These are phyloP conservation scores for Lepidium campestre DNA, from an alignment of 441 rosid genomes.

Conservation along the genomic window DNA sequence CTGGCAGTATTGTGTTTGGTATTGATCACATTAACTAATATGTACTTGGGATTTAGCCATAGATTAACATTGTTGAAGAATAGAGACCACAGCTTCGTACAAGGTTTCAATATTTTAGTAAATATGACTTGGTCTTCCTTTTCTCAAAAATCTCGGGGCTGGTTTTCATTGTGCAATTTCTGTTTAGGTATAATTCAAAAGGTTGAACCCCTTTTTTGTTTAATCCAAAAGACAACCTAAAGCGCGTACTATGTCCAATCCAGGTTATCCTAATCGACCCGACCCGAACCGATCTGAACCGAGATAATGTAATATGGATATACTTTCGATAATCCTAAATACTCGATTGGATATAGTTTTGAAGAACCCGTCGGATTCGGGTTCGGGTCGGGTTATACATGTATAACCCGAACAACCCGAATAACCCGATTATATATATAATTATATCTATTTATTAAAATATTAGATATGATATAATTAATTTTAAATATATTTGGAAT, in stretches of 20 bases:
- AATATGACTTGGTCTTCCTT: slow-evolving; percentile 5
- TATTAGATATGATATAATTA: no score
- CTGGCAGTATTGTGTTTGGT: neutral
- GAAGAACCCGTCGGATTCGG: no score
- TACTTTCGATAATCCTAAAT: no score
- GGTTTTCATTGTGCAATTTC: slow-evolving; percentile 26
- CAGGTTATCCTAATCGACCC: no score
- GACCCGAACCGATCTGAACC: no score
- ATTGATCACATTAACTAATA: neutral
- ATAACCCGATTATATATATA: no score
- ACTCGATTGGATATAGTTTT: no score
- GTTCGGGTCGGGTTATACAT: no score
- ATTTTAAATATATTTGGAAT: no score
- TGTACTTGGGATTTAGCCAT: neutral
- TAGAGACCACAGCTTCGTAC: neutral
- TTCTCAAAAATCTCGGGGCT: slow-evolving; percentile 52
- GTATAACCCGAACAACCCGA: no score
- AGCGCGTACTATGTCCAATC: neutral
- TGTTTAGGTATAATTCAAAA: neutral
- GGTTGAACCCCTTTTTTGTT: neutral
- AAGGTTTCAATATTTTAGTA: neutral
- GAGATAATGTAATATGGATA: no score
- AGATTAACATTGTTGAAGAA: neutral
- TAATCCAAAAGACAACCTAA: neutral
- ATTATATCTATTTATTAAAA: no score